Evolutionary conservation across 2,329 filamentous ascomycete genomes (phyloP), one percentile per base, ranked within the genome.

Genomic region (Drechmeria coniospora): DNA sequence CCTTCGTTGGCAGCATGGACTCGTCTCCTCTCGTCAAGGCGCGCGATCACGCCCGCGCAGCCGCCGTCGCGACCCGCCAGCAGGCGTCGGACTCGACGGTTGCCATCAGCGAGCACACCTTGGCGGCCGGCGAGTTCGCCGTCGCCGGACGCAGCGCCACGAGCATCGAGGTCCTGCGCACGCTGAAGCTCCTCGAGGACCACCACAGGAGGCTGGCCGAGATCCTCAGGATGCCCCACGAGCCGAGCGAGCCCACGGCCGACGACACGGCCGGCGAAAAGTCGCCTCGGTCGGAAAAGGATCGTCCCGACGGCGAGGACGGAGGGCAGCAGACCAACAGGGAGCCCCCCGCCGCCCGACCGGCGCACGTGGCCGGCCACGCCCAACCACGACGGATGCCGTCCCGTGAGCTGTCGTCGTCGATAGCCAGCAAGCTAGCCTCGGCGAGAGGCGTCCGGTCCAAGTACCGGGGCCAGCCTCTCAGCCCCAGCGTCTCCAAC

Each of bases 81-180:
- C 73, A 84, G 44, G 74, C 79, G 25, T 64, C 63, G 30, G 74
- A 90, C 47, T 81, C 81, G 31, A 78, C 77, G 6, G 74, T 81
- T 26, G 87, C 87, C 36, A 79, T 84, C 45, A 79, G 79, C 45
- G 81, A 93, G 51, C 87, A 95, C 54, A 75, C 86, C 29, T 64
- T 80, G 32, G 90, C 90, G 21, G 87, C 90, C 2, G 77, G 75
- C 37, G 82, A 93, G 49, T 95, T 93, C 50, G 76, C 82, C 34
- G 76, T 77, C 34, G 86, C 84, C 17, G 75, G 81, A n/a, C 68
- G 72, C 35, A 67, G 57, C 26, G 92, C 82, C 6, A 63, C 61
- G 22, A 69, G 63, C 46, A 48, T 65, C 36, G 65, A 93, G 63
- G 87, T 86, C 10, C 56, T 92, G 27, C 74, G 90, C 28, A 90